Conservation (phyloP, 257 asterid species). For the Apocynum venetum region DNA sequence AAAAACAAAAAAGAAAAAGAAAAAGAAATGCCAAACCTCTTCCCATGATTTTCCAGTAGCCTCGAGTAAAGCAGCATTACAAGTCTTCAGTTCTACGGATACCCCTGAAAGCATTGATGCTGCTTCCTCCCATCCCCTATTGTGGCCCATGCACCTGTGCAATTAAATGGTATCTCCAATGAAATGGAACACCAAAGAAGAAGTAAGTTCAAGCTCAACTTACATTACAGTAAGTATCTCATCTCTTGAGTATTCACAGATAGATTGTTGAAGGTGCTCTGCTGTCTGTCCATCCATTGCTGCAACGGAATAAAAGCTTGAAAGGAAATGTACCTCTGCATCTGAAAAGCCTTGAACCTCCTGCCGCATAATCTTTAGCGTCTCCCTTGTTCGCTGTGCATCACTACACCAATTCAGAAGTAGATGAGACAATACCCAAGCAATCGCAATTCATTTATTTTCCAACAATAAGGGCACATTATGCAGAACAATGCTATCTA, state of each 20-base stretch:
- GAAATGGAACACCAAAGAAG: slow-evolving; percentile 12
- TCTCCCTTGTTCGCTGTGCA: slow-evolving; percentile 80
- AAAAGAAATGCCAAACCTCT: slow-evolving; percentile 45
- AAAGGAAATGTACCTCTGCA: slow-evolving; percentile 73
- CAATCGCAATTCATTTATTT: slow-evolving; percentile 9
- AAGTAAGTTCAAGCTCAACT: slow-evolving; percentile 33
- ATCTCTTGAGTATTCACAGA: slow-evolving; percentile 61
- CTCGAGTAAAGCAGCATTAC: slow-evolving; percentile 94
- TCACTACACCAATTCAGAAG: slow-evolving; percentile 48
- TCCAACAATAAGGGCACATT: not conserved
- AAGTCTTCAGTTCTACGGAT: slow-evolving; percentile 68
- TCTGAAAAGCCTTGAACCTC: slow-evolving; percentile 62
- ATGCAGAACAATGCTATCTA: not conserved
- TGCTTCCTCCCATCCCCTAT: slow-evolving; percentile 96
- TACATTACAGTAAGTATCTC: slow-evolving; percentile 81
- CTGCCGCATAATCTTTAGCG: slow-evolving; percentile 82
- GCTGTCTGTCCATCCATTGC: slow-evolving; percentile 99
- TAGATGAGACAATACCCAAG: slow-evolving; percentile 14
- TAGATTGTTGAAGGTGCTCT: slow-evolving; percentile 66
- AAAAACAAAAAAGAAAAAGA: too few species aligned
- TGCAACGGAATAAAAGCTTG: slow-evolving; percentile 92
- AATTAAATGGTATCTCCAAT: slow-evolving; percentile 10
- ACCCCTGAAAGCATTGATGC: slow-evolving; percentile 84
- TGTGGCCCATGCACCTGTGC: slow-evolving; percentile 99
- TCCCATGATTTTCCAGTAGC: slow-evolving; percentile 88